Evolutionary conservation across 164 flowering plant species (phyloP).

Genomic region (Kingdonia uniflora): DNA sequence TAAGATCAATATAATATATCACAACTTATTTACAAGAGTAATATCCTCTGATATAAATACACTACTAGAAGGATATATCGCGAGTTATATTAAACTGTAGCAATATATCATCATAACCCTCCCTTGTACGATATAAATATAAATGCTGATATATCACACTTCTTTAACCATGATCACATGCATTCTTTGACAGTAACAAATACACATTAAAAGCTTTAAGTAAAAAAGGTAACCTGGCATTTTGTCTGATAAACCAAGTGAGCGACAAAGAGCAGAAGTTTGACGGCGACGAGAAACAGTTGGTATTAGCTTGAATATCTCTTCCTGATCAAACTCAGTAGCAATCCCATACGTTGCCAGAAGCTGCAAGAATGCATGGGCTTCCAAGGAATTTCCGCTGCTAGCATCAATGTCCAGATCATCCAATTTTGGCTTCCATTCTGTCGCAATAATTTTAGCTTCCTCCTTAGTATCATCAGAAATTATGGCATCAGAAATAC

Average conservation of each 20-base stretch:
- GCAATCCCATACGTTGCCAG: conserved; percentile 69
- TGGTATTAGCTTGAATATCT: conserved; percentile 59
- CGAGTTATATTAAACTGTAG: too few relatives aligned
- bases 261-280: conserved; percentile 76
- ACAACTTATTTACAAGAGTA: too few relatives aligned
- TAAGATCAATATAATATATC: too few relatives aligned
- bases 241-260: conserved; percentile 66
- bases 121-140: too few relatives aligned
- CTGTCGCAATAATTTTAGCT: conserved; percentile 72
- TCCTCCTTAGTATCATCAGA: conserved; percentile 46
- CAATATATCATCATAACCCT: too few relatives aligned
- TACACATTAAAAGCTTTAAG: too few relatives aligned
- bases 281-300: conserved; percentile 93
- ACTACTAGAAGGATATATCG: too few relatives aligned
- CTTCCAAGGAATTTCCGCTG: conserved; percentile 92
- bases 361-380: conserved; percentile 93
- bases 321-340: conserved; percentile 66
- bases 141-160: too few relatives aligned
- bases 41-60: too few relatives aligned
- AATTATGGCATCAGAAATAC: conserved; percentile 31
- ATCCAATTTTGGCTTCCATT: conserved; percentile 88
- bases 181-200: too few relatives aligned
- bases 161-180: too few relatives aligned
- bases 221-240: conserved; percentile 65
- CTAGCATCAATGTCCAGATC: conserved; percentile 67